phyloP scores from a whole-genome alignment of 257 asterid genomes.

The Fraxinus pennsylvanica region DNA sequence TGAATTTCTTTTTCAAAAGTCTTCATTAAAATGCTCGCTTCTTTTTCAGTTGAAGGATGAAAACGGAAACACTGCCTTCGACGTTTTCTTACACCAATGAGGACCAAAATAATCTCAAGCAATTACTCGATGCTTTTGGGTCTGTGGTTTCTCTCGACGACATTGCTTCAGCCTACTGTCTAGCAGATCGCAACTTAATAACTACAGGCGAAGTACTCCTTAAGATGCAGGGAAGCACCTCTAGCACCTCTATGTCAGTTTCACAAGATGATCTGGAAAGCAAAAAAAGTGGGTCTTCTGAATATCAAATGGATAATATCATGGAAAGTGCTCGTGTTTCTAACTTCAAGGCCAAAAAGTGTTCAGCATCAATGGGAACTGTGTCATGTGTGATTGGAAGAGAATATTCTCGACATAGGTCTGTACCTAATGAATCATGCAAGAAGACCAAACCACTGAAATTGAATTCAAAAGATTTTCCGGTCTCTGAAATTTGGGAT shows the following conservation, averaged over 20 bases:
- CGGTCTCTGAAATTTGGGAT: conserved; percentile 56
- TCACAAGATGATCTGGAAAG: conserved; percentile 31
- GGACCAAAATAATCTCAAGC: conserved; percentile 60
- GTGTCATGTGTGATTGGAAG: conserved; percentile 67
- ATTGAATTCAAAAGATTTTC: conserved; percentile 52
- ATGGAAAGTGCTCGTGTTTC: conserved; percentile 28
- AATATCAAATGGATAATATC: conserved; percentile 27
- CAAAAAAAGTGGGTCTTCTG: conserved; percentile 27
- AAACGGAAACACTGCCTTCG: conserved; percentile 45
- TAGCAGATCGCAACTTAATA: conserved; percentile 46
- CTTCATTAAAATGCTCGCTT: conserved; percentile 1
- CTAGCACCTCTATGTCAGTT: conserved; percentile 24
- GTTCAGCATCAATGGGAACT: conserved; percentile 65
- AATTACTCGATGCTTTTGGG: conserved; percentile 66
- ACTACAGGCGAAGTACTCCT: conserved; percentile 49
- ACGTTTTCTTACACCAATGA: conserved; percentile 38
- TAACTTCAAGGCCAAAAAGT: conserved; percentile 44
- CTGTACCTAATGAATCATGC: conserved; percentile 34
- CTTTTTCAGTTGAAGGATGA: conserved; percentile 44
- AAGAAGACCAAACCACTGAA: conserved; percentile 55
- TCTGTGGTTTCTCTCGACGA: conserved; percentile 65
- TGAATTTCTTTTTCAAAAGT: conserved; percentile 4
- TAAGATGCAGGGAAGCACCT: conserved; percentile 31
- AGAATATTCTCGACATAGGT: conserved; percentile 44
- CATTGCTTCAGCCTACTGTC: conserved; percentile 73